A percentile compares a stretch with the other conserved stretches of the same genome.
Evolutionary conservation across 306 rosid genomes (phyloP).

Genomic region (Quercus wislizeni): DNA sequence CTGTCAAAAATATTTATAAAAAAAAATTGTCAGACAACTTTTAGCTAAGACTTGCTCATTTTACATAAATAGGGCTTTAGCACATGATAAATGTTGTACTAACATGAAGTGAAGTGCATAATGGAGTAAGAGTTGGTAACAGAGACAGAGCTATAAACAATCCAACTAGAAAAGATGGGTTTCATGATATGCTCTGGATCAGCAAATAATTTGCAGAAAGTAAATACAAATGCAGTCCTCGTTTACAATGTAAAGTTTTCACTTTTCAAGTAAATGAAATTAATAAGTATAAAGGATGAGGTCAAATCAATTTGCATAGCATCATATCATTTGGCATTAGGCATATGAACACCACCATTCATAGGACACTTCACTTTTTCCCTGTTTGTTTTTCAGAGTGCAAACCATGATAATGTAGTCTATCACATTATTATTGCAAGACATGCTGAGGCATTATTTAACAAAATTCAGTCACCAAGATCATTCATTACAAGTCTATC

Average conservation of each 20-base stretch:
- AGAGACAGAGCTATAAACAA: background rate
- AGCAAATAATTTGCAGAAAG: background rate
- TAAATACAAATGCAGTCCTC: background rate
- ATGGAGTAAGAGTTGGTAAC: background rate
- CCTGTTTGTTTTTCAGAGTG: background rate
- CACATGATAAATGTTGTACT: background rate
- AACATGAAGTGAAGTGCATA: background rate
- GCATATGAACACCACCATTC: background rate
- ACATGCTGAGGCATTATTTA: background rate
- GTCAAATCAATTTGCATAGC: background rate
- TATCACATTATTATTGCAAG: background rate
- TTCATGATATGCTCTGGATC: background rate
- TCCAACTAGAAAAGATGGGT: background rate
- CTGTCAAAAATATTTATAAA: constrained; percentile 32
- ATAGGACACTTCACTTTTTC: background rate
- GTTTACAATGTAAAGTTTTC: background rate
- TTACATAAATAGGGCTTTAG: constrained; percentile 18
- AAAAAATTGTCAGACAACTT: constrained; percentile 29
- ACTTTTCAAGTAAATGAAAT: background rate
- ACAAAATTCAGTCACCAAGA: background rate
- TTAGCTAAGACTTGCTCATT: background rate
- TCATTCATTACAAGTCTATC: background rate
- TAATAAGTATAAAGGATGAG: background rate
- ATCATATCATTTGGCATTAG: background rate
- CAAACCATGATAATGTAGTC: background rate